Percentiles rank a stretch among this genome's conserved stretches.
These are phyloP conservation scores for Hymenoscyphus fraxineus DNA, from an alignment of 2,329 filamentous ascomycete species.

Conservation along the genomic window DNA sequence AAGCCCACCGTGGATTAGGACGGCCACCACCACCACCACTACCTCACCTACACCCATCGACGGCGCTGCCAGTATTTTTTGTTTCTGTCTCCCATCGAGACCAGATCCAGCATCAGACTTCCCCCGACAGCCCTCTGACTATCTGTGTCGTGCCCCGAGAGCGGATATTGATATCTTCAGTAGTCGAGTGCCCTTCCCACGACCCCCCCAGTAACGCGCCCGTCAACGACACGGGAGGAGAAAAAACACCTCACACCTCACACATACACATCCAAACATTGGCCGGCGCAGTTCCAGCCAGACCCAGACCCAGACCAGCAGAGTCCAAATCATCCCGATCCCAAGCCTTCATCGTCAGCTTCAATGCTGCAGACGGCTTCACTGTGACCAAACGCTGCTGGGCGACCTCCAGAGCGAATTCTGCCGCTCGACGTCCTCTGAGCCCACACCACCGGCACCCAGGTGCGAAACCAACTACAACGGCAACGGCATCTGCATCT, in stretches of 20 bases:
- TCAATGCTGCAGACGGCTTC: conserved; percentile 22
- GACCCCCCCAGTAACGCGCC: conserved; percentile 11
- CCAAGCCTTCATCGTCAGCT: conserved; percentile 14
- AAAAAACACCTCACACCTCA: conserved; percentile 15
- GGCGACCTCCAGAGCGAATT: conserved; percentile 15
- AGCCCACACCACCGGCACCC: conserved; percentile 14
- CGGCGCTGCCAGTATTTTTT: not conserved
- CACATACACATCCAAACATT: conserved; percentile 8
- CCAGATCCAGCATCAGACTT: too few relatives aligned
- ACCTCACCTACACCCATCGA: not conserved
- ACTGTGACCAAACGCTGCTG: conserved; percentile 13
- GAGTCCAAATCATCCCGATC: conserved; percentile 18
- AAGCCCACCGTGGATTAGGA: not conserved
- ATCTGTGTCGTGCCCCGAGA: too few relatives aligned
- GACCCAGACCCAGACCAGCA: conserved; percentile 7
- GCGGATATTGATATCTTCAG: not conserved
- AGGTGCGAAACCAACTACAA: conserved; percentile 22
- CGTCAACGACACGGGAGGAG: conserved; percentile 15
- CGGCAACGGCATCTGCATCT: conserved; percentile 10
- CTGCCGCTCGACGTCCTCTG: conserved; percentile 19
- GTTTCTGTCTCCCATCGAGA: not conserved
- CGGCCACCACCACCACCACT: not conserved
- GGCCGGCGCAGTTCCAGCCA: conserved; percentile 20
- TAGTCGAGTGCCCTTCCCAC: not conserved
- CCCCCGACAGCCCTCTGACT: not conserved